Evolutionary conservation across 495 filamentous ascomycete genomes (phyloP), one percentile per base, ranked within the genome.

Genomic region (Letharia columbiana): DNA sequence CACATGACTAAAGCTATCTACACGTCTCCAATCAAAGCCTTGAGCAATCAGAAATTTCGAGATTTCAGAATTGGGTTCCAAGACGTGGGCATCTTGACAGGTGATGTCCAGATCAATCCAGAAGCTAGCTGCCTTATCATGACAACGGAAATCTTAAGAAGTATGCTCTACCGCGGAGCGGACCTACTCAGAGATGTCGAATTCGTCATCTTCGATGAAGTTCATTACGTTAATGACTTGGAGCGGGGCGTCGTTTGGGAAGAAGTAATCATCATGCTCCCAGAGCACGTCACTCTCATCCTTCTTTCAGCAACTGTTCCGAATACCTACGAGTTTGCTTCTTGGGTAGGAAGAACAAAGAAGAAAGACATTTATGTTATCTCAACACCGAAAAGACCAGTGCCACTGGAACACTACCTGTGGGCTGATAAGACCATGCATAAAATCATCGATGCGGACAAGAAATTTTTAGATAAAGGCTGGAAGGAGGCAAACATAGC

Each of bases 1-100:
- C 94, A 98, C 74, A 98, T 97, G 94, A 98, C 94, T 39, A 98
- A 98, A 68, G 92, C 94, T 40, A 97, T 98, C 69, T 98, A 98
- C 75, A 98, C 94, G 1, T 98, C 94, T 8, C 94, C 94, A 4
- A 98, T 98, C 79, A 98, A 98, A 79, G 94, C 94, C 3, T 81
- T 98, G 65, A 97, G 92, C 76, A 98, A 98, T 73, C 94, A 98
- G 74, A 98, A 98, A 75, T 98, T 97, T 75, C 84, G 94, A 63
- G 94, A 98, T 74, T 98, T 98, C 74, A 82, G 91, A 42, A 82
- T 87, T 49, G 83, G 81, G 0, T 98, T 98, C 69, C 90, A 94
- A 62, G 95, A 98, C 73, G 94, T 98, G 40, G 94, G 94, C 44
- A 98, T 98, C 71, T 75, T 98, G 66, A 98, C 94, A 0, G 94